Conservation (phyloP, 169 alveolate genomes). For the Eimeria maxima region DNA sequence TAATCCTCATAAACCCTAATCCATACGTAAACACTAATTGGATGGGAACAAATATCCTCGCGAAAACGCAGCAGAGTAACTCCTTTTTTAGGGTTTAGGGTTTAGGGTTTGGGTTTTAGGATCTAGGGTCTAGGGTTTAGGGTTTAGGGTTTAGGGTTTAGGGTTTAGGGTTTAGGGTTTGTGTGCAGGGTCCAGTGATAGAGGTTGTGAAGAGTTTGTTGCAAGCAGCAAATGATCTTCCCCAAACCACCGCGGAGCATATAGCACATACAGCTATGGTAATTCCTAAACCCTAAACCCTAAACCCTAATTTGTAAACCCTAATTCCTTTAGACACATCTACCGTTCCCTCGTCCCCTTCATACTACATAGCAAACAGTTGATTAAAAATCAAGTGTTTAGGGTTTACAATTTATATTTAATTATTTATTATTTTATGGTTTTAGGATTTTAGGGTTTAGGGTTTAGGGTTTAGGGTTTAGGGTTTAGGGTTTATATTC, state of each 20-base stretch:
- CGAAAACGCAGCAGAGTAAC: no score
- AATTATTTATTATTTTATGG: no score
- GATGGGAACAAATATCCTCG: no score
- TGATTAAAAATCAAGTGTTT: no score
- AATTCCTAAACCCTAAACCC: no score
- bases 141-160: not conserved
- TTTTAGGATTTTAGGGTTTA: no score
- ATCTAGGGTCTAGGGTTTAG: not conserved
- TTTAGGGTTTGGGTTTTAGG: not conserved
- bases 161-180: not conserved
- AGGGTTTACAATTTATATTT: no score
- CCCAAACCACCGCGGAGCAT: slow-evolving; percentile 18
- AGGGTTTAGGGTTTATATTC: not conserved
- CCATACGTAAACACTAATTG: not conserved
- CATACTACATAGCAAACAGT: no score
- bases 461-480: slow-evolving; percentile 10
- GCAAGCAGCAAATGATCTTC: not conserved
- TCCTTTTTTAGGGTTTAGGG: no score
- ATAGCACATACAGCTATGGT: slow-evolving; percentile 10
- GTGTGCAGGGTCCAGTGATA: slow-evolving; percentile 16
- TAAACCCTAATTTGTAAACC: no score
- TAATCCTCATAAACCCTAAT: not conserved
- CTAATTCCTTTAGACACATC: no score
- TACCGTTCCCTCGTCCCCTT: no score
- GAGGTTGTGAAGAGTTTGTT: not conserved